These are phyloP conservation scores for Lipomyces sp. DNA, from an alignment of 805 yeast species.

Conservation along the genomic window DNA sequence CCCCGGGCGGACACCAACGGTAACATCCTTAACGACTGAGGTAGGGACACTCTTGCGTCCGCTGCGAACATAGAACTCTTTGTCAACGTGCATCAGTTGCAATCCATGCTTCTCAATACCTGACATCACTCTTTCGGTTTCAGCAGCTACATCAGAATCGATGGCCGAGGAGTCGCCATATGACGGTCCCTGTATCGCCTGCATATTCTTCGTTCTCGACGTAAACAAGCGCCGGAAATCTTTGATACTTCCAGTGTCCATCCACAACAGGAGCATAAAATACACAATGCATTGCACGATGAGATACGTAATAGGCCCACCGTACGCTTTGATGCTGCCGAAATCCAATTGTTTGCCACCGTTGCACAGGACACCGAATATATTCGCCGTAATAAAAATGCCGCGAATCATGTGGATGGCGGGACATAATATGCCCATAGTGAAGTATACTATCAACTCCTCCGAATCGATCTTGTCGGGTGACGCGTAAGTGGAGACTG, in stretches of 20 bases:
- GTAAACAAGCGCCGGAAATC: slow-evolving; percentile 34
- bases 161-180: neutral
- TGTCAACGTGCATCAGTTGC: slow-evolving; percentile 41
- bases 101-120: slow-evolving; percentile 35
- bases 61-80: slow-evolving; percentile 22
- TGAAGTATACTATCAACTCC: slow-evolving; percentile 39
- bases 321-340: slow-evolving; percentile 43
- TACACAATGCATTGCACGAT: slow-evolving; percentile 38
- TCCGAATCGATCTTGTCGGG: slow-evolving; percentile 36
- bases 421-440: slow-evolving; percentile 42
- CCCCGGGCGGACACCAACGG: slow-evolving; percentile 42
- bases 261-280: slow-evolving; percentile 40
- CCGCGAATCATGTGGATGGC: slow-evolving; percentile 41
- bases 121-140: slow-evolving; percentile 34
- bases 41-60: neutral
- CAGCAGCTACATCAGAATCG: slow-evolving; percentile 35
- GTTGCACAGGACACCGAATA: slow-evolving; percentile 43
- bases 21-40: slow-evolving; percentile 42
- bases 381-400: slow-evolving; percentile 41
- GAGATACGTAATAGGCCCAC: slow-evolving; percentile 44
- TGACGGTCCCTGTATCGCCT: neutral
- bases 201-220: slow-evolving; percentile 24
- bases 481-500: slow-evolving; percentile 39
- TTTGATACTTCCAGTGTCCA: slow-evolving; percentile 34
- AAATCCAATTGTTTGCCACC: slow-evolving; percentile 31